A percentile compares a stretch with the other conserved stretches of the same genome.
These are phyloP conservation scores for Eutypella sp. DNA, from an alignment of 2,329 filamentous ascomycete species.

Conservation along the genomic window DNA sequence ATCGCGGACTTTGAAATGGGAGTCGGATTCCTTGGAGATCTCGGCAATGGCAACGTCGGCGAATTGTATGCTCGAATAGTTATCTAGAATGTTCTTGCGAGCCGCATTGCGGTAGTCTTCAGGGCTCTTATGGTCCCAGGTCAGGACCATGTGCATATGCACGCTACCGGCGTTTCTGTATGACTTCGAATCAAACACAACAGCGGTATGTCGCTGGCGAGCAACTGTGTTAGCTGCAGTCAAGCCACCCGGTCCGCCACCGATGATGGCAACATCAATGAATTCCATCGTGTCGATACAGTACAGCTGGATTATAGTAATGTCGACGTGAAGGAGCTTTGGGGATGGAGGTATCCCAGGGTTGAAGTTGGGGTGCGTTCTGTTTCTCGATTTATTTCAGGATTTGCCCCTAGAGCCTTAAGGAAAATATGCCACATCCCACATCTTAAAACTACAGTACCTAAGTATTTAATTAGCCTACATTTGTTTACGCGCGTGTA, in stretches of 20 bases:
- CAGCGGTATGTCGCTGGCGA: slow-evolving; percentile 1
- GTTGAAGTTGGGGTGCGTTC: not conserved
- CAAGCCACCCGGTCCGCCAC: slow-evolving; percentile 3
- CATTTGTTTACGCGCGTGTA: too few relatives aligned
- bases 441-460: not conserved
- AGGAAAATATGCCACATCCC: not conserved
- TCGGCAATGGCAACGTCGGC: slow-evolving; percentile 4
- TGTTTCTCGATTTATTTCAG: not conserved
- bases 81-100: not conserved
- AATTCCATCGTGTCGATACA: not conserved
- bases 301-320: not conserved
- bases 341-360: not conserved
- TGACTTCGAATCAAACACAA: slow-evolving; percentile 5
- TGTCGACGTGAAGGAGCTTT: not conserved
- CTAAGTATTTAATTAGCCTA: not conserved
- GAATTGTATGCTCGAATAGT: slow-evolving; percentile 4
- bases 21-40: slow-evolving; percentile 2
- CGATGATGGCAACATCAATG: slow-evolving; percentile 5
- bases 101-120: slow-evolving; percentile 2
- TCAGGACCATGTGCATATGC: slow-evolving; percentile 8
- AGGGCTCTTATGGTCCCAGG: slow-evolving; percentile 11
- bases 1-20: slow-evolving; percentile 28
- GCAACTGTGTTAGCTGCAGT: slow-evolving; percentile 1
- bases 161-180: slow-evolving; percentile 5
- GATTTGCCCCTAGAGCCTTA: not conserved